Evolutionary conservation across 306 rosid genomes (phyloP), one percentile per base, ranked within the genome.

Genomic region (Fragaria vesca): DNA sequence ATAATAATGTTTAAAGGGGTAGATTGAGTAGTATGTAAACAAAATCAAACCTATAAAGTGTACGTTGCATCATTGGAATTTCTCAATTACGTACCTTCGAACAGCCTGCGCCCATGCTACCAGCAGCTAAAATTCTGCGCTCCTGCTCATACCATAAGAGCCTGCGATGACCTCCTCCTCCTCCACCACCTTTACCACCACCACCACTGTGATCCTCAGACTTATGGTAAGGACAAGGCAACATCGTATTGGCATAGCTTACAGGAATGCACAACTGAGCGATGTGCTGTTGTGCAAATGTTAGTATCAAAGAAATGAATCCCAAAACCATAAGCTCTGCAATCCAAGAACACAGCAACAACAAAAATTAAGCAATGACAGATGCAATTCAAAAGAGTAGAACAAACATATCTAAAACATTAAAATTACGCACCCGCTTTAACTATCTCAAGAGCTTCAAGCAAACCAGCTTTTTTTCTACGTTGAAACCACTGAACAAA

Each of bases 301-400:
- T 95, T 71, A 95, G 85, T 9, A 95, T 73, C 71, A 95, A 84
- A 21, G 99, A 95, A 67, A 95, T 95, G 82, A 95, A 95, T 69
- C 99, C 99, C 76, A 95, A 85, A 83, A 95, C 88, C 99, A 95
- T 95, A 66, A 95, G 93, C 87, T 95, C 99, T 95, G 97, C 90
- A 79, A 70, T 70, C 5, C 21, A 16, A 16, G 42, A 52, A 8
- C 32, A 15, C 6, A 8, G 61, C 13, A 69, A 20, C n/a, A 69
- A 1, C 15, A 54, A 28, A 71, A 17, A 2, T 18, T 32, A 32
- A 16, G 28, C 40, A 40, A 28, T 15, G 20, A 52, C 4, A 32
- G 28, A 24, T 45, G 55, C 18, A n/a, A 10, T 28, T 3, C 36
- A 26, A 40, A 13, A 21, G 8, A 3, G 11, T 38, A 43, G 65